Percentiles rank a stretch among this genome's conserved stretches.
Evolutionary conservation across 371 early-diverging fungal genomes (phyloP).

Genomic region (Coemansia sp.): DNA sequence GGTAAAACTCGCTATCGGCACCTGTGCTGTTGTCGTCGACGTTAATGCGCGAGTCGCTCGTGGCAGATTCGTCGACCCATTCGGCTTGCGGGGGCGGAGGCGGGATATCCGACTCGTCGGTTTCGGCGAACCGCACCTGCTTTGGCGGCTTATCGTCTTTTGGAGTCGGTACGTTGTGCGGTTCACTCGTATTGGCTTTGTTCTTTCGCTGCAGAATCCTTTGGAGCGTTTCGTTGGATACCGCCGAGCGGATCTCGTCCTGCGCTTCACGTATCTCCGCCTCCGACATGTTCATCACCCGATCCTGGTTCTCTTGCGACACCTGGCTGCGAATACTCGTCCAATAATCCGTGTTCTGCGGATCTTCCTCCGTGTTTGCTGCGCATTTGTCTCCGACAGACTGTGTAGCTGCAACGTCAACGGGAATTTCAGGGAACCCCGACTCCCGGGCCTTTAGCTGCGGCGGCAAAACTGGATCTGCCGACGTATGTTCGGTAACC

Average conservation of each 20-base stretch:
- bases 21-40: constrained; percentile 37
- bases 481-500: constrained; percentile 22
- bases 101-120: constrained; percentile 12
- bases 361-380: neutral
- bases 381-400: too few species aligned
- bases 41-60: neutral
- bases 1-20: constrained; percentile 43
- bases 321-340: constrained; percentile 18
- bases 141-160: neutral
- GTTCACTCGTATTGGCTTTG: too few species aligned
- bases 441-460: constrained; percentile 13
- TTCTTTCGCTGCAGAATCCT: constrained; percentile 15
- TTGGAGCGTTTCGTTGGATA: constrained; percentile 35
- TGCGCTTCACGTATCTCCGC: constrained; percentile 49
- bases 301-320: constrained; percentile 25
- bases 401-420: constrained; percentile 6
- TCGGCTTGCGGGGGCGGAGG: constrained; percentile 47
- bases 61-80: constrained; percentile 15
- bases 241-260: constrained; percentile 27
- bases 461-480: constrained; percentile 14
- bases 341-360: constrained; percentile 1
- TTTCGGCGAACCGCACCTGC: constrained; percentile 23
- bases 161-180: too few species aligned
- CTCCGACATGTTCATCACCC: constrained; percentile 21
- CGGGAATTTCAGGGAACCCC: constrained; percentile 36